These are phyloP conservation scores for Euphorbia peplus DNA, from an alignment of 345 rosid genomes.

Conservation along the genomic window DNA sequence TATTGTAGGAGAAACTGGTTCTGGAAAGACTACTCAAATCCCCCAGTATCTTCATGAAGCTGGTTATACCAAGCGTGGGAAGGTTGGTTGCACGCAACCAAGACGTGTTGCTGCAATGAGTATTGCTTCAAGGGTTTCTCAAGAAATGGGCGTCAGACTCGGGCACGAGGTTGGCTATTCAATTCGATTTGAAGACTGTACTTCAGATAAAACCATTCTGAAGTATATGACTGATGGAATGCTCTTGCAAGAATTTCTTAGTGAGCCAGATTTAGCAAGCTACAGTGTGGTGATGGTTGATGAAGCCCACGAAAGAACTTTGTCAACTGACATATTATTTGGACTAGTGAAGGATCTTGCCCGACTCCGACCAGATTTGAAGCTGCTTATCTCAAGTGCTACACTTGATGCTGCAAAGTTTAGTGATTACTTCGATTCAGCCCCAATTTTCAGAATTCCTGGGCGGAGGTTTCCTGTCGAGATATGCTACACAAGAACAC, in stretches of 20 bases:
- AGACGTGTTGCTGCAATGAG: conserved; percentile 99
- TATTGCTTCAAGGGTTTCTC: conserved; percentile 96
- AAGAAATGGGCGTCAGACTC: conserved; percentile 97
- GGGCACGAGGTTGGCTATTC: conserved; percentile 87
- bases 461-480: conserved; percentile 92
- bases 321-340: conserved; percentile 87
- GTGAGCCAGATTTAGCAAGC: conserved; percentile 79
- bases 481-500: conserved; percentile 79
- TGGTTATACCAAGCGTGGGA: conserved; percentile 89
- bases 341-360: conserved; percentile 89
- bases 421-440: conserved; percentile 81
- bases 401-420: conserved; percentile 96
- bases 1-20: conserved; percentile 97
- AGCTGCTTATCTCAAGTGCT: conserved; percentile 88
- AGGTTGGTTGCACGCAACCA: conserved; percentile 97
- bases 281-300: conserved; percentile 92
- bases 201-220: conserved; percentile 86
- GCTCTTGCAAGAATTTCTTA: conserved; percentile 80
- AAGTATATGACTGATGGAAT: conserved; percentile 98
- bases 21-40: conserved; percentile 95
- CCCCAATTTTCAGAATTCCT: conserved; percentile 89
- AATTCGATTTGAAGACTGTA: conserved; percentile 98
- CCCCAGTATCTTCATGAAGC: conserved; percentile 97
- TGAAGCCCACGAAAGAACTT: conserved; percentile 96
- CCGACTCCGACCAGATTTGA: conserved; percentile 72